Base-by-base conservation (phyloP, 305 asterid genomes). In the Withania somnifera region DNA sequence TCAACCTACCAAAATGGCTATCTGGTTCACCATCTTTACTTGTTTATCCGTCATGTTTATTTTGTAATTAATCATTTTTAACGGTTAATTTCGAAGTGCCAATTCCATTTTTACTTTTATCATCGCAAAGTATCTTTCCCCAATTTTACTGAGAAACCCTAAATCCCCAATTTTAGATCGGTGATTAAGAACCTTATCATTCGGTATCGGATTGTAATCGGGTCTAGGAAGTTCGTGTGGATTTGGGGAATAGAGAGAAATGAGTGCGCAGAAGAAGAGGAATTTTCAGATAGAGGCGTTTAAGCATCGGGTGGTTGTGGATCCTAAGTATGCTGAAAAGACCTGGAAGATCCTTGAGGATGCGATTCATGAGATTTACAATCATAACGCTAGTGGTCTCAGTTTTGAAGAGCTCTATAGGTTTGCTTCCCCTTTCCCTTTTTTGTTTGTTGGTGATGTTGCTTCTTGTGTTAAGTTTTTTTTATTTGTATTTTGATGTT, bases 401-500 rank as follows among this genome's bases (percentile, higher is more conserved):
- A 95, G 97, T 89, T 91, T 93, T 73, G 98, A 94, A 84, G 98
- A 94, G 84, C 90, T 94, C 30, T 94, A 94, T 86, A 94, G 98
- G 98, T 94, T 81, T 73, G 52, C 15, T 73, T 50, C 30, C 42
- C 71, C 15, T 56, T 82, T 22, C 26, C 34, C 34, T 0, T 5
- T 73, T 24, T n/a, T n/a, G 4, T 73, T 45, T 9, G 1, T 73
- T 71, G 45, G 58, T 8, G 40, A 15, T 47, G 20, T 73, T 73
- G 40, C 58, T 3, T 47, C 1, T 47, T 73, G 68, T 60, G 1
- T 14, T 73, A 47, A 73, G 45, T 22, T 75, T 42, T 17, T 50
- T 26, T 73, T 45, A 58, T 1, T 26, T 73, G 56, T 69, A 15
- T 38, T 64, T 4, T 64, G 47, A 10, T 30, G 14, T 32, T 69